A percentile compares a stretch with the other conserved stretches of the same genome.
phyloP scores from a whole-genome alignment of 1,284 basidiomycete genomes.

The Boletus semigastroideus region DNA sequence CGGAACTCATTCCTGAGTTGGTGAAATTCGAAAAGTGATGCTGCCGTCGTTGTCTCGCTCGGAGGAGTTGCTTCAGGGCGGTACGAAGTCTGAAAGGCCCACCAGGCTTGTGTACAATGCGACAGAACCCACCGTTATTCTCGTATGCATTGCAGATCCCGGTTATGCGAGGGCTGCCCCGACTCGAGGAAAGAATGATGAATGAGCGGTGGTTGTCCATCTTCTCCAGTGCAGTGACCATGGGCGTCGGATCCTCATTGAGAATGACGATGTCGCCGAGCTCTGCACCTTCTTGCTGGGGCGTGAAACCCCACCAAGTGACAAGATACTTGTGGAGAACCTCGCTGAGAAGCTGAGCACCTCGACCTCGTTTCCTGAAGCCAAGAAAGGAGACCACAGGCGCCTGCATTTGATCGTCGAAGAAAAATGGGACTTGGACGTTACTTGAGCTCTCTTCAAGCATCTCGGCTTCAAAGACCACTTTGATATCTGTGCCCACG shows the following conservation, averaged over 20 bases:
- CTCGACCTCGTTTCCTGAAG: slow-evolving; percentile 68
- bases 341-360: slow-evolving; percentile 64
- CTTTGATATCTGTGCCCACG: slow-evolving; percentile 90
- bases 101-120: slow-evolving; percentile 86
- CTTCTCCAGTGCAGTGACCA: slow-evolving; percentile 57
- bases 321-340: slow-evolving; percentile 69
- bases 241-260: slow-evolving; percentile 73
- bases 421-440: slow-evolving; percentile 46
- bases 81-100: slow-evolving; percentile 77
- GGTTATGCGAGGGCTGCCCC: slow-evolving; percentile 67
- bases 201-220: slow-evolving; percentile 65
- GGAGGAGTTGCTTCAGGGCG: slow-evolving; percentile 70
- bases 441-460: slow-evolving; percentile 43
- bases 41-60: slow-evolving; percentile 43
- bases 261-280: slow-evolving; percentile 79
- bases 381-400: slow-evolving; percentile 70
- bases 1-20: slow-evolving; percentile 20
- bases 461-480: slow-evolving; percentile 79
- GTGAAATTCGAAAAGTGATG: slow-evolving; percentile 21
- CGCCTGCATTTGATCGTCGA: slow-evolving; percentile 44
- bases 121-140: slow-evolving; percentile 82
- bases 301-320: slow-evolving; percentile 76
- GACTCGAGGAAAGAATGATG: slow-evolving; percentile 70
- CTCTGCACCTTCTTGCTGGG: slow-evolving; percentile 44
- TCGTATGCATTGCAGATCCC: slow-evolving; percentile 69